These are phyloP conservation scores for Cytospora paraplurivora DNA, from an alignment of 2,329 filamentous ascomycete species.

Conservation along the genomic window DNA sequence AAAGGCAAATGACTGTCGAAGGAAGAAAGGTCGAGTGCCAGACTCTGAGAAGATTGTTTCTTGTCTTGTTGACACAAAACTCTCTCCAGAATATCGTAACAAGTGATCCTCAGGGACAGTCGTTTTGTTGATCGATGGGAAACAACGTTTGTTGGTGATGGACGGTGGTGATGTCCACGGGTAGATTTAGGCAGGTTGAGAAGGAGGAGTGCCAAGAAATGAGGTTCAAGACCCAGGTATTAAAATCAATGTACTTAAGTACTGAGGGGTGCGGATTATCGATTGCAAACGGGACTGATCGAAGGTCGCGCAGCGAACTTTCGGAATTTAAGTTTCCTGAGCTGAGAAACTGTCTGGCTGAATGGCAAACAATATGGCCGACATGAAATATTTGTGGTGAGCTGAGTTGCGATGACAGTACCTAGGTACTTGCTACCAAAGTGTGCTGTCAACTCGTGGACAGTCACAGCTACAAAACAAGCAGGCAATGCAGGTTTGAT, in stretches of 20 bases:
- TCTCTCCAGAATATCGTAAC: not conserved
- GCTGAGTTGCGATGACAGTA: not conserved
- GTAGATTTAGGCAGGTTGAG: not conserved
- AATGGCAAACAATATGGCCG: not conserved
- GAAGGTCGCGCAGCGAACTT: not conserved
- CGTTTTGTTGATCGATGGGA: not conserved
- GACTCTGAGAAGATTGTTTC: not conserved
- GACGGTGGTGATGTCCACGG: not conserved
- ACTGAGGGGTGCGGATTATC: not conserved
- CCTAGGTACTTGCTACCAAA: not conserved
- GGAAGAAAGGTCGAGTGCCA: not conserved
- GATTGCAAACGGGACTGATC: not conserved
- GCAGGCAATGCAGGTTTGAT: not conserved
- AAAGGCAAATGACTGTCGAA: not conserved
- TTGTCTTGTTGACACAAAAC: not conserved
- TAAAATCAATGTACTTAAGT: too few species aligned
- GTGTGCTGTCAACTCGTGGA: not conserved
- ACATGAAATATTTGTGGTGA: not conserved
- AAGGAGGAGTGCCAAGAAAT: not conserved
- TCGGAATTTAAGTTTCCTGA: not conserved
- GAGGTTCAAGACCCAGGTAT: not conserved
- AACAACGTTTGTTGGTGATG: not conserved
- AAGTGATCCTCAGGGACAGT: not conserved
- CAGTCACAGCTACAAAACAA: not conserved
- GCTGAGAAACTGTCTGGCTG: not conserved